These are phyloP conservation scores for Climacium dendroides DNA, from an alignment of 225 moss, liverwort and hornwort genomes.

Conservation along the genomic window DNA sequence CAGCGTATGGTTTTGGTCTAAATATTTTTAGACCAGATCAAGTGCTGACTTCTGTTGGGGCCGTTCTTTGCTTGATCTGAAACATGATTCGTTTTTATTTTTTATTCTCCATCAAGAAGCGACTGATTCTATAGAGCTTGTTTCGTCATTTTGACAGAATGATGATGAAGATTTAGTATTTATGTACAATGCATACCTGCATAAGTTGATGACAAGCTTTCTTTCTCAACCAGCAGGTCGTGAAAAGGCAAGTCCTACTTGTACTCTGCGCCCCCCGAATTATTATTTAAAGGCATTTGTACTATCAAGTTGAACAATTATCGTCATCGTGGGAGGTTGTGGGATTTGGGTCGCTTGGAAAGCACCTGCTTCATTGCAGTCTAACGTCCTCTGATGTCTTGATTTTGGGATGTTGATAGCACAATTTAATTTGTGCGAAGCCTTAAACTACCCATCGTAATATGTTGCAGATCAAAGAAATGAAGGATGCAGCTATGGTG, in stretches of 20 bases:
- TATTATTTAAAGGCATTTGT: neutral
- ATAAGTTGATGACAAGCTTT: conserved; percentile 79
- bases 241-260: conserved; percentile 51
- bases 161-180: conserved; percentile 77
- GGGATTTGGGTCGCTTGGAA: neutral
- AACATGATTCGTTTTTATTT: neutral
- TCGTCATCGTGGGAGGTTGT: neutral
- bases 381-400: neutral
- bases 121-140: neutral
- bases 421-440: neutral
- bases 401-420: neutral
- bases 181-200: conserved; percentile 84
- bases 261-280: neutral
- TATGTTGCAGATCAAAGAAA: conserved; percentile 66
- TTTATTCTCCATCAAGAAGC: neutral
- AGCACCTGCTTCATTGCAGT: neutral
- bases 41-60: neutral
- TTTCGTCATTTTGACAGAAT: conserved; percentile 42
- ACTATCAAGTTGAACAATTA: neutral
- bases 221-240: conserved; percentile 77
- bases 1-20: neutral
- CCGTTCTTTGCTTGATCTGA: neutral
- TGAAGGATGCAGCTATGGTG: conserved; percentile 77
- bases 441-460: neutral
- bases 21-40: neutral